phyloP scores from a whole-genome alignment of 129 eudicot genomes.

The Flaveria robusta region DNA sequence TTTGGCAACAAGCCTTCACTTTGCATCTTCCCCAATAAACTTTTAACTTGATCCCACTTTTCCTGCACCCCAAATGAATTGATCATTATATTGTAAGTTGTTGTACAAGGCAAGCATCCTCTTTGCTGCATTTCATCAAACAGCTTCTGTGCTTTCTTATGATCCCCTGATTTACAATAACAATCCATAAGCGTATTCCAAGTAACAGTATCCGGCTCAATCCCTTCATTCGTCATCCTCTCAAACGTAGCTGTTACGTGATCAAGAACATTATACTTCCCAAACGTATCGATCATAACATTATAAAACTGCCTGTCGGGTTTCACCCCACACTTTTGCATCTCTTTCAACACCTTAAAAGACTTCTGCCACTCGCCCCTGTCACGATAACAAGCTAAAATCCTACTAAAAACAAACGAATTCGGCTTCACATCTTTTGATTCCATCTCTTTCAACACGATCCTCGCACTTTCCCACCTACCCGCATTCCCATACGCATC shows the following conservation, averaged over 20 bases:
- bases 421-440: constrained; percentile 64
- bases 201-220: constrained; percentile 85
- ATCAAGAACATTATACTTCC: constrained; percentile 83
- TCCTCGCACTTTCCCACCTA: constrained; percentile 96
- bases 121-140: constrained; percentile 69
- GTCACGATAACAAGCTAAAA: constrained; percentile 73
- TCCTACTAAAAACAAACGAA: constrained; percentile 73
- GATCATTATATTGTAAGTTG: constrained; percentile 88
- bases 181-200: constrained; percentile 93
- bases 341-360: constrained; percentile 88
- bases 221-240: constrained; percentile 78
- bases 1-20: constrained; percentile 85
- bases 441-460: constrained; percentile 91
- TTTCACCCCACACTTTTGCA: constrained; percentile 70
- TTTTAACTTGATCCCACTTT: constrained; percentile 73
- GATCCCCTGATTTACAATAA: constrained; percentile 76
- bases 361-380: constrained; percentile 89
- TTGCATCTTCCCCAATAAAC: constrained; percentile 78
- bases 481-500: constrained; percentile 92
- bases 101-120: constrained; percentile 78
- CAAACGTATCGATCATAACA: constrained; percentile 91
- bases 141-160: constrained; percentile 64
- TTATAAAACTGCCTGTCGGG: constrained; percentile 87
- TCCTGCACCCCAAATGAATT: constrained; percentile 78
- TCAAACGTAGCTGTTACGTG: constrained; percentile 77